phyloP scores from a whole-genome alignment of 352 stramenopile genomes.

The Phytophthora megakarya region DNA sequence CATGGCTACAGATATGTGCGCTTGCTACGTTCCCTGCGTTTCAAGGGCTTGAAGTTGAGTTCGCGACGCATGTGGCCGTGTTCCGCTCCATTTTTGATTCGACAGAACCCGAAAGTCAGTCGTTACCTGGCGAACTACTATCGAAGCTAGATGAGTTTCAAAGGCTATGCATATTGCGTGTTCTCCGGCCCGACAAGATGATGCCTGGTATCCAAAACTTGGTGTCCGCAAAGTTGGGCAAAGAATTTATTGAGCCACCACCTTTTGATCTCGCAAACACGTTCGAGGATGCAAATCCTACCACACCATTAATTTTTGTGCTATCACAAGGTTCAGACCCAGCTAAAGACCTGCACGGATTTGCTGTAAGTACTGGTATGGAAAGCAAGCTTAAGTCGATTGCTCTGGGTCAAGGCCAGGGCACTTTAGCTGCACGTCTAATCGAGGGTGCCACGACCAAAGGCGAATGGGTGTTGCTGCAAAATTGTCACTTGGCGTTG shows the following conservation, averaged over 20 bases:
- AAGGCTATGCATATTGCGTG: slow-evolving; percentile 77
- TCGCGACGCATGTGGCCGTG: slow-evolving; percentile 41
- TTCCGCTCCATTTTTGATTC: slow-evolving; percentile 85
- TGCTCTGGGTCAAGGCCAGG: slow-evolving; percentile 93
- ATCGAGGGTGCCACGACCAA: slow-evolving; percentile 88
- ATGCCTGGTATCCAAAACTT: slow-evolving; percentile 91
- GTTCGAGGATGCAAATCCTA: slow-evolving; percentile 90
- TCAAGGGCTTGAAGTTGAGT: slow-evolving; percentile 43
- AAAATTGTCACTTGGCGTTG: slow-evolving; percentile 96
- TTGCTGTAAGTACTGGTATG: slow-evolving; percentile 86
- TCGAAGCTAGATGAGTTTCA: slow-evolving; percentile 83
- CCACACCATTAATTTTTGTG: slow-evolving; percentile 93
- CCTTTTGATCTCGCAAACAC: slow-evolving; percentile 92
- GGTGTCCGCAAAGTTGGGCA: slow-evolving; percentile 86
- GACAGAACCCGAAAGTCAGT: slow-evolving; percentile 81
- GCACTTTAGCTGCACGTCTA: slow-evolving; percentile 88
- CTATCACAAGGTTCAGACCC: slow-evolving; percentile 93
- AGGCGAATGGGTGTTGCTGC: slow-evolving; percentile 95
- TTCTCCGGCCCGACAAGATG: slow-evolving; percentile 87
- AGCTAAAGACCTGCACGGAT: slow-evolving; percentile 92
- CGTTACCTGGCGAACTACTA: slow-evolving; percentile 62
- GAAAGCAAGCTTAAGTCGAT: slow-evolving; percentile 92
- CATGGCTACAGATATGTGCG: slow-evolving; percentile 66
- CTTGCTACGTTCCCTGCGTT: slow-evolving; percentile 42
- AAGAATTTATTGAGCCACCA: slow-evolving; percentile 92